A percentile compares a stretch with the other conserved stretches of the same genome.
These are phyloP conservation scores for Neostapfia colusana DNA, from an alignment of 176 grass and related monocot species.

Conservation along the genomic window DNA sequence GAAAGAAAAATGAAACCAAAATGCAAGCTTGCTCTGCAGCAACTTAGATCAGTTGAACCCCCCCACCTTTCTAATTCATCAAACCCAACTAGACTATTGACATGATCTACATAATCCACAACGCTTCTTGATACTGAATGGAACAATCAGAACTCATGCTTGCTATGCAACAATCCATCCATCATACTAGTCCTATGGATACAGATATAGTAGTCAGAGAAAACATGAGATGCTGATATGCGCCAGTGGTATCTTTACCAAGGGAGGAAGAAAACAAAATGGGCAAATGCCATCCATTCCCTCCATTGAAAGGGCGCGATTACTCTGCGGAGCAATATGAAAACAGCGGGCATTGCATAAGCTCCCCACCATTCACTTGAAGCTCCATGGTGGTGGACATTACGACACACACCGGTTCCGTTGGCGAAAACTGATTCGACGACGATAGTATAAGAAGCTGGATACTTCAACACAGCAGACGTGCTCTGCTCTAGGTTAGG, in stretches of 20 bases:
- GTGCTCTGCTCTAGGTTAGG: no score
- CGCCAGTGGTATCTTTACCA: constrained; percentile 37
- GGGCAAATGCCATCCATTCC: constrained; percentile 22
- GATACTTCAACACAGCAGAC: not conserved
- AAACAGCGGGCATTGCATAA: constrained; percentile 53
- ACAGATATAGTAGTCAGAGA: no score
- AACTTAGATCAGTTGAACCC: no score
- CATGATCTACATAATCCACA: not conserved
- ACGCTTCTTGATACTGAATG: not conserved
- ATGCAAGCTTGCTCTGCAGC: no score
- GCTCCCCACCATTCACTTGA: constrained; percentile 51
- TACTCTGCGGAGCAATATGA: constrained; percentile 55
- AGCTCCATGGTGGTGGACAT: constrained; percentile 41
- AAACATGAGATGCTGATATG: constrained; percentile 16
- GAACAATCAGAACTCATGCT: not conserved
- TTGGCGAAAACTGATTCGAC: not conserved
- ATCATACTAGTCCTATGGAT: not conserved
- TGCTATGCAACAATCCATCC: not conserved
- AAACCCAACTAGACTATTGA: no score
- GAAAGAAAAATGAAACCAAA: not conserved
- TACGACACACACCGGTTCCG: not conserved
- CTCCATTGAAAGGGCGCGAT: constrained; percentile 2
- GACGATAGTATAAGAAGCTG: not conserved
- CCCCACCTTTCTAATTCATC: no score
- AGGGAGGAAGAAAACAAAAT: constrained; percentile 35